Evolutionary conservation across 768 basidiomycete genomes (phyloP), one percentile per base, ranked within the genome.

Genomic region (Trametes cinnabarina): DNA sequence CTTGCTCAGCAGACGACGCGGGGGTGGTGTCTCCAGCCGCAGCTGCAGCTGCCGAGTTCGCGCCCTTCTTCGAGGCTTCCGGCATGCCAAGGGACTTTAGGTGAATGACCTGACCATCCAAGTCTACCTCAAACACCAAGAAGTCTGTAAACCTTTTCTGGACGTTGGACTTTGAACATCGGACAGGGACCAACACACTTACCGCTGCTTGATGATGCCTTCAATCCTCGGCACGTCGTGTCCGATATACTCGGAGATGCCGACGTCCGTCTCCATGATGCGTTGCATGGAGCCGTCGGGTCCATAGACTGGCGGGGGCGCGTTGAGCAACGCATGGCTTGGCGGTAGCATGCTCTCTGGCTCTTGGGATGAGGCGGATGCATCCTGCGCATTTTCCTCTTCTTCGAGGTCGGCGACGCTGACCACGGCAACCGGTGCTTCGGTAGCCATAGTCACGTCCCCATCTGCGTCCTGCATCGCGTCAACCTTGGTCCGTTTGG

Each of bases 121-220:
- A 80, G 67, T 90, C 86, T 30, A 99, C 87, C 74, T 99, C 97
- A 66, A 82, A 89, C 19, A 99, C 97, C 66, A 98, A 66, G 69
- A 99, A 99, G 73, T 99, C 97, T 39, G 96, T 96, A 71, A 98
- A 98, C 66, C 95, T 97, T 40, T 19, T 14, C 14, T 44, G 67
- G 25, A 12, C 50, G 30, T 39, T 49, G 56, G 19, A n/a, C 48
- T 32, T 4, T 12, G 30, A 48, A 6, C n/a, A 20, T n/a, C 22
- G 44, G 26, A 20, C 34, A 47, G 30, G 23, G 28, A 17, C 30
- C 57, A 28, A 40, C 25, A 8, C 32, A 19, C 81, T 60, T 57
- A 94, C 95, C 96, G 81, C 75, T 98, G 96, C 74, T 98, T 98
- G 72, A 98, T 98, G 67, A 98, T 96, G 4, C 92, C 96, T 50